Base-by-base conservation (phyloP, 208 protist species). In the Leishmania tarentolae region DNA sequence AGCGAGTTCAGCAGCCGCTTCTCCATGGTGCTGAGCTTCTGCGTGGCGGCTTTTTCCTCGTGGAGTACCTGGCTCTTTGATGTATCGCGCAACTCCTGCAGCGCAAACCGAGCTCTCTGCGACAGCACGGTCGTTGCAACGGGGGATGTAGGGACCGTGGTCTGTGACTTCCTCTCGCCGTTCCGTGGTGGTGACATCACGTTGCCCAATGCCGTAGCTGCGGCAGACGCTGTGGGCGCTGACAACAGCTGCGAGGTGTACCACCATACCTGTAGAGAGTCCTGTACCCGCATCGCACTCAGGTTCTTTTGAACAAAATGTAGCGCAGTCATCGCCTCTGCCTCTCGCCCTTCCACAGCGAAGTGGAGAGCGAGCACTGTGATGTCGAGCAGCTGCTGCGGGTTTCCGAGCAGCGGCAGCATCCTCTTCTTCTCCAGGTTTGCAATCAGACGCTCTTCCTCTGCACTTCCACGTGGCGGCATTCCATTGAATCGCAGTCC, bases 231-330 rank as follows among this genome's bases (percentile, higher is more conserved):
- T 37, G 68, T 35, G 9, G 68, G 7, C 42, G 24, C 68, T 52
- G 53, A 57, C 28, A 93, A 42, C 21, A 79, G 44, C 46, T 84
- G 78, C 1, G 73, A 70, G 1, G 83, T 66, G 59, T 89, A 79
- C 79, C 83, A 79, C 82, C 91, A 89, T 40, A 94, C 78, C 40
- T 88, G 59, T 66, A 94, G 75, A 46, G 61, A 68, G 59, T 94
- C 89, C 81, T 92, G 88, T 24, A 86, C 86, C 28, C 87, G 81
- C 78, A 94, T 53, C n/a, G 85, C 81, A 15, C 73, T 78, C 42
- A 89, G 57, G 69, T 90, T 81, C 65, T 89, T 92, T 31, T 77
- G 42, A 7, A 86, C 77, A 61, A 92, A 91, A 13, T 46, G 19
- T 68, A 92, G 78, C 53, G 91, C 65, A 5, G 71, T 8, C 68